A percentile compares a stretch with the other conserved stretches of the same genome.
phyloP scores from a whole-genome alignment of 148 eudicot species.

The Salicornia ramosissima region DNA sequence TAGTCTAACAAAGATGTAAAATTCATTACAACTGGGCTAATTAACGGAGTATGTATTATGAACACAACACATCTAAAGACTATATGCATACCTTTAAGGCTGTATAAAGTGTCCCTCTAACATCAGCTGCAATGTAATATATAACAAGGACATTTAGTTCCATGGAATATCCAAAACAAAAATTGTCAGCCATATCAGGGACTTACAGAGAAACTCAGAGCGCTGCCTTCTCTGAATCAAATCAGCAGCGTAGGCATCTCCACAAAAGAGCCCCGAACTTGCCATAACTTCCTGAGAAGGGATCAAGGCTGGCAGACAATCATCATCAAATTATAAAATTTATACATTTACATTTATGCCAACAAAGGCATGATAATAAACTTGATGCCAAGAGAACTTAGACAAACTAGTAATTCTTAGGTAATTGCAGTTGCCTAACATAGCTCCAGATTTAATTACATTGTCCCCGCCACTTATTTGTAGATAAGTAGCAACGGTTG shows the following conservation, averaged over 20 bases:
- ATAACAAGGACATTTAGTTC: slow-evolving; percentile 15
- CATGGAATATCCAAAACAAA: slow-evolving; percentile 1
- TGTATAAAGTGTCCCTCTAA: slow-evolving; percentile 58
- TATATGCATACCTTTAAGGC: slow-evolving; percentile 54
- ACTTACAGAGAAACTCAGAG: slow-evolving; percentile 78
- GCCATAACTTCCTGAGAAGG: slow-evolving; percentile 56
- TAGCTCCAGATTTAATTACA: background rate
- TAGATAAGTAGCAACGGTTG: no score
- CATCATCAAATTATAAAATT: slow-evolving; percentile 35
- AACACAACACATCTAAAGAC: background rate
- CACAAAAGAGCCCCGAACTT: slow-evolving; percentile 49
- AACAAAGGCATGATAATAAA: background rate
- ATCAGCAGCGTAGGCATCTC: slow-evolving; percentile 88
- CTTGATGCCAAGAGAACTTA: no score
- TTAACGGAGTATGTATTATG: background rate
- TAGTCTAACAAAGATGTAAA: background rate
- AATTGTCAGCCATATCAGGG: background rate
- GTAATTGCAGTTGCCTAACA: background rate
- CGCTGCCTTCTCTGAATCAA: slow-evolving; percentile 84
- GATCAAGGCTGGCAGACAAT: slow-evolving; percentile 44
- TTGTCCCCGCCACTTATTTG: background rate
- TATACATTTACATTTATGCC: background rate
- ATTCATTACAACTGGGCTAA: background rate
- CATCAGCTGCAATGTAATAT: slow-evolving; percentile 47
- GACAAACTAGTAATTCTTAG: background rate